A percentile compares a stretch with the other conserved stretches of the same genome.
Conservation (phyloP, 352 stramenopile genomes). For the Aphanomyces astaci region DNA sequence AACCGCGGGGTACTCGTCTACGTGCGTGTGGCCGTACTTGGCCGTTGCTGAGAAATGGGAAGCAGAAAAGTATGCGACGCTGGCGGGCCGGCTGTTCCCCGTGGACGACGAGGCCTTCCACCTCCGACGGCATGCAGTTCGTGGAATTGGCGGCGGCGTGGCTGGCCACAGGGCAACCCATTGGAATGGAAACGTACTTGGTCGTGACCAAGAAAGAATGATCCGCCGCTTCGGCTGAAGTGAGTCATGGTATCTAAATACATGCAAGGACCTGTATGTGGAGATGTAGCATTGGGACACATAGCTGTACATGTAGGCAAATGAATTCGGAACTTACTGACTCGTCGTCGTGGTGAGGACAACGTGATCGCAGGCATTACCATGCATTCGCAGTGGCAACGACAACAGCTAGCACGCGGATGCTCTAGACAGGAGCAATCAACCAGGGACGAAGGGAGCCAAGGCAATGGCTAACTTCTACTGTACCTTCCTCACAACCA, state of each 20-base stretch:
- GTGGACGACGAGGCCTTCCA: constrained; percentile 32
- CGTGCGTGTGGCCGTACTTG: constrained; percentile 45
- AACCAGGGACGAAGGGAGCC: no score
- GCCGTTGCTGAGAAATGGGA: constrained; percentile 44
- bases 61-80: constrained; percentile 37
- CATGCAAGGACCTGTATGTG: neutral
- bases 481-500: no score
- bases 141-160: constrained; percentile 41
- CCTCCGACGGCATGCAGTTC: constrained; percentile 26
- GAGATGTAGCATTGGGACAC: no score
- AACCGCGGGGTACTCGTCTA: constrained; percentile 29
- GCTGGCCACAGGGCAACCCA: constrained; percentile 37
- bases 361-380: no score
- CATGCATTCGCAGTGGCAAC: no score
- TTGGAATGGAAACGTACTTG: constrained; percentile 50
- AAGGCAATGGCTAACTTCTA: no score
- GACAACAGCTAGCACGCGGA: no score
- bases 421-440: no score
- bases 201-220: constrained; percentile 34
- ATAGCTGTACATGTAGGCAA: neutral
- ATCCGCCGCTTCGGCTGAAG: neutral
- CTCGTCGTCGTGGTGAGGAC: no score
- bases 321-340: neutral
- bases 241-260: neutral
- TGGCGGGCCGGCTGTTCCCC: constrained; percentile 27